Evolutionary conservation across 805 yeast species (phyloP), one percentile per base, ranked within the genome.

Genomic region (Yarrowia sp.): DNA sequence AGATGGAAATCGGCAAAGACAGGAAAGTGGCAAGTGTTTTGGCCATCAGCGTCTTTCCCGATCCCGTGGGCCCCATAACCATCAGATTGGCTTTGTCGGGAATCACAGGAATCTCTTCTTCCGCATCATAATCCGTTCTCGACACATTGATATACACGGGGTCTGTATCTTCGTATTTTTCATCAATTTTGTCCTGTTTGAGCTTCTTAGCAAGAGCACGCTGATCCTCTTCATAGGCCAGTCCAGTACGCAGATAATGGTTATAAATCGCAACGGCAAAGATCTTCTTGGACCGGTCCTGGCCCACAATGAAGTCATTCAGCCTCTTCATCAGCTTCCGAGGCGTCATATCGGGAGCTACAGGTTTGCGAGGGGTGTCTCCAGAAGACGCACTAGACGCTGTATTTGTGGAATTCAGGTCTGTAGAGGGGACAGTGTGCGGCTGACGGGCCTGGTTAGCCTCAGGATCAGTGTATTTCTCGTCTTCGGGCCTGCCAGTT

Each of bases 231-330:
- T 63, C 55, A 36, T 38, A 26, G 5, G 48, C 15, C 8, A 63
- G 26, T 4, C 67, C 55, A 8, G 36, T n/a, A 68, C 88, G 77
- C 49, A 85, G 71, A 70, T 84, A 85, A 73, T 86, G 89, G 69
- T 86, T 86, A 72, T 83, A 86, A 0, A 86, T 87, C 0, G 88
- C 88, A 10, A 86, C 89, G 45, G 88, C 82, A 75, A 86, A 79
- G n/a, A 85, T 84, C 72, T 83, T 83, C 74, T 86, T 86, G 32
- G 87, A 84, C 5, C 77, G 79, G 0, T 84, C 84, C 75, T 86
- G 89, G 0, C 89, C 89, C 32, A 86, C 78, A 16, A 86, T 84
- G 71, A 82, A 86, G 56, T 79, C 79, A 72, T 86, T 89, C 15
- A 86, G 75, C 71, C 78, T 80, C 3, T 73, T 72, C 72, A 84